Conservation (phyloP, 1,139 yeast species). For the Protomyces pachydermus region DNA sequence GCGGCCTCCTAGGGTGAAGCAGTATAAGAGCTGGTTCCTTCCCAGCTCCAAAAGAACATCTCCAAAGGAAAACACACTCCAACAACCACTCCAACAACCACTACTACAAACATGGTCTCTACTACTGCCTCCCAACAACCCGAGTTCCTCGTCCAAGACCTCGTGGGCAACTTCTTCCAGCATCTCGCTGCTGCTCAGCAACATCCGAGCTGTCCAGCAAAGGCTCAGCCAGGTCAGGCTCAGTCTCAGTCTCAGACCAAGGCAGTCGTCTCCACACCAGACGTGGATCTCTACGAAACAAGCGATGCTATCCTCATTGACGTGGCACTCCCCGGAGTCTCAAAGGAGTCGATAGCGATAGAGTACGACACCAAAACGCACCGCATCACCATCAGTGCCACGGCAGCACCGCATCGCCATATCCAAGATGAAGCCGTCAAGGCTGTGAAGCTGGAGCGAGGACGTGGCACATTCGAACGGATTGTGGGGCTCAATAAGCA, state of each 20-base stretch:
- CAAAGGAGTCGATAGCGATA: constrained; percentile 9
- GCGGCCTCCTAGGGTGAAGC: background rate
- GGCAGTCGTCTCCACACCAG: background rate
- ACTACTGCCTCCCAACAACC: background rate
- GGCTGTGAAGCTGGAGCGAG: constrained; percentile 32
- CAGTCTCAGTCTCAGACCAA: background rate
- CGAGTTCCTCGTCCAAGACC: background rate
- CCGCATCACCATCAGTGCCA: constrained; percentile 1
- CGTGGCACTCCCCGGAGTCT: constrained; percentile 20
- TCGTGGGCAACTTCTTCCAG: background rate
- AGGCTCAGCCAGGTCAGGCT: background rate
- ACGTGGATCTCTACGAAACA: constrained; percentile 14
- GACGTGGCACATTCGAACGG: constrained; percentile 46
- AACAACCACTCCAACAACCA: background rate
- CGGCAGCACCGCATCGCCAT: background rate
- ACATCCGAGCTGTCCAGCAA: background rate
- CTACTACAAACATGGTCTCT: background rate
- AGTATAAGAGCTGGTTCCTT: background rate
- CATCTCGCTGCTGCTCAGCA: background rate
- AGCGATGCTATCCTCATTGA: constrained; percentile 5
- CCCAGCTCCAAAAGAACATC: background rate
- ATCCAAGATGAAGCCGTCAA: background rate
- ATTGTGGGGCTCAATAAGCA: constrained; percentile 50
- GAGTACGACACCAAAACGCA: constrained; percentile 18
- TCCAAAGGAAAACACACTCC: background rate